Evolutionary conservation across 768 basidiomycete species (phyloP).

Genomic region (Mycena kentingensis): DNA sequence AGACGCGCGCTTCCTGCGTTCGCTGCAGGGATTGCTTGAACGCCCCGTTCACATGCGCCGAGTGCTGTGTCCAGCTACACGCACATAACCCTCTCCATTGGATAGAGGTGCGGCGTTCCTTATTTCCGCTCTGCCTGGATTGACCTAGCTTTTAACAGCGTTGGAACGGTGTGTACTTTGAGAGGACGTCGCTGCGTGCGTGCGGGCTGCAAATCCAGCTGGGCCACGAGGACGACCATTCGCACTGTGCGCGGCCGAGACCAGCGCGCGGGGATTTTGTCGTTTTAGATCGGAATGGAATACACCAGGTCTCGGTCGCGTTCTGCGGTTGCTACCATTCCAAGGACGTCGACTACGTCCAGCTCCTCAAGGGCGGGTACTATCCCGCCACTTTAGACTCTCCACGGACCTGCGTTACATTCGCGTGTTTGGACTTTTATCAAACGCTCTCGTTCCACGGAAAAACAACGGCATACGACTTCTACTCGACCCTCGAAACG

Average conservation of each 20-base stretch:
- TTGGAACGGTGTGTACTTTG: conserved; percentile 20
- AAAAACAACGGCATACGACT: conserved; percentile 18
- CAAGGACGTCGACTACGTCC: conserved; percentile 1
- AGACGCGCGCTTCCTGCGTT: too few relatives aligned
- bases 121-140: not conserved
- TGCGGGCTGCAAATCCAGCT: conserved; percentile 28
- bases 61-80: conserved; percentile 12
- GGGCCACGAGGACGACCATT: conserved; percentile 11
- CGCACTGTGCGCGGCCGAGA: conserved; percentile 20
- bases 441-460: conserved; percentile 9
- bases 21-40: conserved; percentile 16
- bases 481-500: conserved; percentile 9
- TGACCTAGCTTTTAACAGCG: conserved; percentile 6
- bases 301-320: conserved; percentile 31
- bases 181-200: conserved; percentile 2
- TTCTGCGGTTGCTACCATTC: conserved; percentile 35
- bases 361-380: conserved; percentile 33
- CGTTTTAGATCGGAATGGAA: conserved; percentile 25
- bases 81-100: conserved; percentile 9
- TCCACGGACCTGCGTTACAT: conserved; percentile 1
- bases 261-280: conserved; percentile 26
- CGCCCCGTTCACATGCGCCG: conserved; percentile 7
- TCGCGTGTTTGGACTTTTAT: conserved; percentile 1
- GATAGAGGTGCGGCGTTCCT: conserved; percentile 11
- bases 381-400: conserved; percentile 33